A percentile compares a stretch with the other conserved stretches of the same genome.
Conservation (phyloP, 305 asterid species). For the Fraxinus sp. region DNA sequence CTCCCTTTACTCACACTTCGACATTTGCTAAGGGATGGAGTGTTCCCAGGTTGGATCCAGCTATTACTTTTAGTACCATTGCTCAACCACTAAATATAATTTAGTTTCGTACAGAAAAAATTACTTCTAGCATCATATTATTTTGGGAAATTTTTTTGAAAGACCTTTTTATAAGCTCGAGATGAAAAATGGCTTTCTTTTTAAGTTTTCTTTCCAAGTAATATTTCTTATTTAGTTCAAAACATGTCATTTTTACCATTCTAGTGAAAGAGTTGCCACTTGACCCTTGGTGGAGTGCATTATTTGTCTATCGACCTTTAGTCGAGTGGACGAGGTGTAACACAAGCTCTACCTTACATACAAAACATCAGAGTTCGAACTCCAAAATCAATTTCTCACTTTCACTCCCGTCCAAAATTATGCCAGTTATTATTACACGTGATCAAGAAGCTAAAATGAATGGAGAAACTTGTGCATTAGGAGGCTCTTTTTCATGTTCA, state of each 20-base stretch:
- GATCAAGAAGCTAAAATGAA: neutral
- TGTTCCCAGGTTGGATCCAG: conserved; percentile 61
- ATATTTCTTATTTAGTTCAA: neutral
- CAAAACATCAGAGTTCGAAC: neutral
- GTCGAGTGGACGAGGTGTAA: neutral
- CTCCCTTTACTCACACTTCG: conserved; percentile 89
- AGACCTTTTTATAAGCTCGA: neutral
- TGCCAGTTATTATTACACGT: neutral
- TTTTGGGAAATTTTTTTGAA: neutral
- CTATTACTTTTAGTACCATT: neutral
- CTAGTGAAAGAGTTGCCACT: neutral
- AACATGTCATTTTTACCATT: neutral
- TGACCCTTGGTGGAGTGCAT: neutral
- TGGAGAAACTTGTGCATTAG: too few species aligned
- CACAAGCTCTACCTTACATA: neutral
- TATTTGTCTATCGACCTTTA: neutral
- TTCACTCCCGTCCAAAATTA: neutral
- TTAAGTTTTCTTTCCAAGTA: neutral
- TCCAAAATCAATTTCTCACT: neutral
- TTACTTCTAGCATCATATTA: neutral
- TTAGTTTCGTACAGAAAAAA: neutral
- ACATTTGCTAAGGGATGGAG: conserved; percentile 96
- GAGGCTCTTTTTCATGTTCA: too few species aligned
- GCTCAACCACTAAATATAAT: neutral
- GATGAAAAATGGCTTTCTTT: neutral